A percentile compares a stretch with the other conserved stretches of the same genome.
Evolutionary conservation across 192 early-diverging fungal genomes (phyloP).

Genomic region (Phlyctochytrium arcticum): DNA sequence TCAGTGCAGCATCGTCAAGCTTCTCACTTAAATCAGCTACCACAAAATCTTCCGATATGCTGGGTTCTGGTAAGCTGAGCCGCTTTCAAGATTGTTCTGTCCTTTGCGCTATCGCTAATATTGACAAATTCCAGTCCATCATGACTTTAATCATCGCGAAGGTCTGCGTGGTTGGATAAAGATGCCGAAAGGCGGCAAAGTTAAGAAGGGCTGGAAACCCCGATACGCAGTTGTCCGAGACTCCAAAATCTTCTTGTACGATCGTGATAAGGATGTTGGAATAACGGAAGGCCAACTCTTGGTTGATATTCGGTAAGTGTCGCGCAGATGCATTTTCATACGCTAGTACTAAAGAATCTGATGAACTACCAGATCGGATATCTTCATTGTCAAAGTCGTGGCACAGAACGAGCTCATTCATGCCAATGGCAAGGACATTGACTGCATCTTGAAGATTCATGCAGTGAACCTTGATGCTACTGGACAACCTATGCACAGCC

Average conservation of each 20-base stretch:
- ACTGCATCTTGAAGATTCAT: conserved; percentile 54
- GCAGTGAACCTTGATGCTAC: neutral
- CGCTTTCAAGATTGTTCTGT: neutral
- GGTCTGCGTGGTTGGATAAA: conserved; percentile 39
- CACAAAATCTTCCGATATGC: conserved; percentile 25
- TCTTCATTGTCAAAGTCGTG: conserved; percentile 39
- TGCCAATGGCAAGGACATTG: conserved; percentile 43
- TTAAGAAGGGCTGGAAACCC: conserved; percentile 48
- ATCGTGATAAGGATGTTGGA: conserved; percentile 37
- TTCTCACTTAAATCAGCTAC: conserved; percentile 21
- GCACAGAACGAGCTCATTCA: conserved; percentile 54
- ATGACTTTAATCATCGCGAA: conserved; percentile 29
- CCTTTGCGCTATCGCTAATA: neutral
- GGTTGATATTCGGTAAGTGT: conserved; percentile 32
- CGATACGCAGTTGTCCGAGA: conserved; percentile 38
- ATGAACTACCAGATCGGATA: conserved; percentile 25
- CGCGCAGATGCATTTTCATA: neutral
- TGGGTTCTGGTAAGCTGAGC: conserved; percentile 3
- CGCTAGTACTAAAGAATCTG: neutral
- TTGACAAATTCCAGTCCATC: neutral
- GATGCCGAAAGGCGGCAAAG: conserved; percentile 49
- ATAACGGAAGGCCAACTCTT: conserved; percentile 25
- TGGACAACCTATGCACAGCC: neutral
- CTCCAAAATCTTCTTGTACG: conserved; percentile 34
- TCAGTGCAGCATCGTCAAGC: conserved; percentile 1